Conservation (phyloP, 2,329 filamentous ascomycete genomes). For the Neurospora sp. region DNA sequence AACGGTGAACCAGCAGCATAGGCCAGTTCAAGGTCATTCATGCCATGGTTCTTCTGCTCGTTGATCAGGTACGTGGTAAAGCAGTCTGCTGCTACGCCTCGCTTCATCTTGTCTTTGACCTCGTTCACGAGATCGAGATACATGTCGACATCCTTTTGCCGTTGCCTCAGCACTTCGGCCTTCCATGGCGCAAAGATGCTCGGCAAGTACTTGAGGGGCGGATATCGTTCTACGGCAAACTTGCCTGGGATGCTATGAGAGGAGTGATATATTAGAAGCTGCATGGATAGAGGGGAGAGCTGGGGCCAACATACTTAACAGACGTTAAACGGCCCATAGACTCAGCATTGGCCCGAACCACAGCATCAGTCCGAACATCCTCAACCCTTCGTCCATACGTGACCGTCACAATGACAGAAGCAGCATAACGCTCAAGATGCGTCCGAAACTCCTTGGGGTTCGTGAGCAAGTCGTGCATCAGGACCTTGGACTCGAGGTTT, state of each 20-base stretch:
- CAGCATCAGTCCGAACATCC: slow-evolving; percentile 26
- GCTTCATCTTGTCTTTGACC: slow-evolving; percentile 24
- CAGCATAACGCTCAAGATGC: slow-evolving; percentile 28
- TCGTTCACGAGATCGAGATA: slow-evolving; percentile 32
- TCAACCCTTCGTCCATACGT: slow-evolving; percentile 29
- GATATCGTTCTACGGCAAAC: slow-evolving; percentile 31
- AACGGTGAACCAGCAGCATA: slow-evolving; percentile 36
- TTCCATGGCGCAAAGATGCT: slow-evolving; percentile 31
- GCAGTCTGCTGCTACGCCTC: slow-evolving; percentile 26
- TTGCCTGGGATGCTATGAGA: slow-evolving; percentile 24
- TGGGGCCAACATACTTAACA: slow-evolving; percentile 27
- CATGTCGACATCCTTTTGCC: slow-evolving; percentile 23
- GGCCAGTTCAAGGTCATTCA: slow-evolving; percentile 32
- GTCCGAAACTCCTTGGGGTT: slow-evolving; percentile 21
- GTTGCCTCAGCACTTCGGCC: slow-evolving; percentile 25
- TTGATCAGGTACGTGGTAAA: slow-evolving; percentile 33
- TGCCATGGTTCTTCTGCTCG: slow-evolving; percentile 29
- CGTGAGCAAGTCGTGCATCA: slow-evolving; percentile 28
- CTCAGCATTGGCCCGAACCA: slow-evolving; percentile 28
- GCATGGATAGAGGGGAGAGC: neutral
- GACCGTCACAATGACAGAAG: slow-evolving; percentile 32
- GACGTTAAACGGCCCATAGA: slow-evolving; percentile 32
- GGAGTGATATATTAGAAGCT: slow-evolving; percentile 1
- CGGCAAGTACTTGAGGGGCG: slow-evolving; percentile 28
- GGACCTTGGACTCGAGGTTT: slow-evolving; percentile 29